Conservation (phyloP, 2,329 filamentous ascomycete genomes). For the Fusarium xylarioides region DNA sequence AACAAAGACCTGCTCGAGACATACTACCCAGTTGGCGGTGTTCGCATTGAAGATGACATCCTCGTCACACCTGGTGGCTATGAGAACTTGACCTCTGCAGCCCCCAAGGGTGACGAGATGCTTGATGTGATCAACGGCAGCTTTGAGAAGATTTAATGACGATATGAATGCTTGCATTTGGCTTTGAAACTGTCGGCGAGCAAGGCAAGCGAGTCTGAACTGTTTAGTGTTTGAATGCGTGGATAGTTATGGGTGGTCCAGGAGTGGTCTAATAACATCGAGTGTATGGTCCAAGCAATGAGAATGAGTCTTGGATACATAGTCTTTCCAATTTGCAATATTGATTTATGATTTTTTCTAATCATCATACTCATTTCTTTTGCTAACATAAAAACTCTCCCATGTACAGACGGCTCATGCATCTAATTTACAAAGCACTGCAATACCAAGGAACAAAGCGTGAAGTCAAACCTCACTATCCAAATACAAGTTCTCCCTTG, state of each 20-base stretch:
- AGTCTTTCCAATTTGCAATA: not conserved
- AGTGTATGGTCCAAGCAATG: not conserved
- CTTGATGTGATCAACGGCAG: conserved; percentile 66
- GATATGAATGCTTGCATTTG: not conserved
- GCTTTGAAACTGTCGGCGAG: not conserved
- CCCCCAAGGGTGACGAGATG: conserved; percentile 79
- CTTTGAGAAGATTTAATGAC: conserved; percentile 38
- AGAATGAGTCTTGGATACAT: conserved; percentile 3
- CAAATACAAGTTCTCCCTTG: conserved; percentile 13
- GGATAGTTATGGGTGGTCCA: not conserved
- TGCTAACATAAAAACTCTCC: conserved; percentile 20
- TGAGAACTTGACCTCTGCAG: conserved; percentile 80
- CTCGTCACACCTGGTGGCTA: conserved; percentile 79
- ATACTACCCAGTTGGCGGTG: conserved; percentile 85
- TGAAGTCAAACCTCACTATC: conserved; percentile 21
- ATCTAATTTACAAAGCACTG: conserved; percentile 35
- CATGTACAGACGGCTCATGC: conserved; percentile 30
- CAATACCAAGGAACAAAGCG: conserved; percentile 1
- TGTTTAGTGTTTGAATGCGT: conserved; percentile 1
- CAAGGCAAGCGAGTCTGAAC: not conserved
- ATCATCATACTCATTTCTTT: conserved; percentile 38
- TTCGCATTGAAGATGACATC: conserved; percentile 92
- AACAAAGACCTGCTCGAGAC: conserved; percentile 70
- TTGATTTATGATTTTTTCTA: conserved; percentile 14
- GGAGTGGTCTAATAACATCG: not conserved